Conservation (phyloP, 441 rosid genomes). For the Erodium trifolium region DNA sequence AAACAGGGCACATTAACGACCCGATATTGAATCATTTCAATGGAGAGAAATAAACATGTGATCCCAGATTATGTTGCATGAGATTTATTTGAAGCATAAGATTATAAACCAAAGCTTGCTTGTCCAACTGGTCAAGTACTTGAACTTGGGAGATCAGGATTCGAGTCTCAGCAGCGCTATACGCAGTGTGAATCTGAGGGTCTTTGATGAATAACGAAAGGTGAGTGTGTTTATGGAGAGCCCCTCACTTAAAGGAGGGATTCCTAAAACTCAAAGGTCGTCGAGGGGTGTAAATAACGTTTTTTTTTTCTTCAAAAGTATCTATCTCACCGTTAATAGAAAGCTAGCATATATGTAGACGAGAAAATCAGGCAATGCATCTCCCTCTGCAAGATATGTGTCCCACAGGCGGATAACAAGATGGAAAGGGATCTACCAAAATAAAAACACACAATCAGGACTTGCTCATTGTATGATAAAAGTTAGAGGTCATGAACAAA, state of each 20-base stretch:
- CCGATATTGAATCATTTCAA: background rate
- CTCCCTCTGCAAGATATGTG: slow-evolving; percentile 98
- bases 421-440: slow-evolving; percentile 65
- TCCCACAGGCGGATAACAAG: slow-evolving; percentile 92
- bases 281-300: too few species aligned
- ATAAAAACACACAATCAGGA: slow-evolving; percentile 22
- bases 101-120: too few species aligned
- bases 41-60: background rate
- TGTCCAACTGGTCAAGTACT: too few species aligned
- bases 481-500: background rate
- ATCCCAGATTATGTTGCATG: background rate
- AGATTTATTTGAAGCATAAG: background rate
- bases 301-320: too few species aligned
- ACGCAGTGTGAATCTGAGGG: too few species aligned
- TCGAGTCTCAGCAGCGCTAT: too few species aligned
- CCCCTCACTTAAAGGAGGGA: too few species aligned
- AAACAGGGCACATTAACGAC: slow-evolving; percentile 7
- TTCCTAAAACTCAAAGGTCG: too few species aligned
- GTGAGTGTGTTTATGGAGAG: too few species aligned
- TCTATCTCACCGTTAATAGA: slow-evolving; percentile 63
- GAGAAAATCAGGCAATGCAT: slow-evolving; percentile 92
- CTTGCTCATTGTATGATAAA: background rate
- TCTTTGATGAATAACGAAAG: too few species aligned
- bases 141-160: too few species aligned
- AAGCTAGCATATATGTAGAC: slow-evolving; percentile 93